Percentiles rank a stretch among this genome's conserved stretches.
Conservation (phyloP, 441 rosid species). For the Populus tomentosa region DNA sequence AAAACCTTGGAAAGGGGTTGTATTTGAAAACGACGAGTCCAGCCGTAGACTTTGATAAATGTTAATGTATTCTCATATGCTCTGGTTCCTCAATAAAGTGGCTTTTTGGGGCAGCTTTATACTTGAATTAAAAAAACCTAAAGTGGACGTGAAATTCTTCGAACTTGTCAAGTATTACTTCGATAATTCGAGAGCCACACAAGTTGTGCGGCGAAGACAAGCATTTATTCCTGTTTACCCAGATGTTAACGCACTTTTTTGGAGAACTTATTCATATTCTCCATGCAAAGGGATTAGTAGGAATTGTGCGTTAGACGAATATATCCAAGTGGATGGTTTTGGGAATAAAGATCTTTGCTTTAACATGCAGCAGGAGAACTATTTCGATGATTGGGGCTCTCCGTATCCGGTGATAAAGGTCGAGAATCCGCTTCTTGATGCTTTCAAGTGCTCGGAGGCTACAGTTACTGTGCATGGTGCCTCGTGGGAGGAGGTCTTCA, state of each 20-base stretch:
- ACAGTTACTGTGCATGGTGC: not conserved
- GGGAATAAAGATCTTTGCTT: conserved; percentile 25
- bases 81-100: not conserved
- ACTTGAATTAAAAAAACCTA: not conserved
- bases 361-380: not conserved
- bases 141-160: not conserved
- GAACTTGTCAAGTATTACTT: not conserved
- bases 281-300: conserved; percentile 5
- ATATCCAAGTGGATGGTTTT: conserved; percentile 8
- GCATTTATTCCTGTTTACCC: conserved; percentile 17
- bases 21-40: too few relatives aligned
- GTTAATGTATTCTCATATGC: not conserved
- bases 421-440: not conserved
- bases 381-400: not conserved
- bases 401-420: not conserved
- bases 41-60: not conserved
- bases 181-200: conserved; percentile 2
- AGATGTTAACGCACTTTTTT: conserved; percentile 4
- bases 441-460: not conserved
- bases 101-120: conserved; percentile 5
- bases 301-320: conserved; percentile 24
- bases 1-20: too few relatives aligned
- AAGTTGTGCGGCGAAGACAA: conserved; percentile 19
- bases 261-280: conserved; percentile 40
- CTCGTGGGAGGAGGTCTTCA: not conserved